Percentiles rank a stretch among this genome's conserved stretches.
Evolutionary conservation across 768 basidiomycete genomes (phyloP).

Genomic region (Antrodiella citrinella): DNA sequence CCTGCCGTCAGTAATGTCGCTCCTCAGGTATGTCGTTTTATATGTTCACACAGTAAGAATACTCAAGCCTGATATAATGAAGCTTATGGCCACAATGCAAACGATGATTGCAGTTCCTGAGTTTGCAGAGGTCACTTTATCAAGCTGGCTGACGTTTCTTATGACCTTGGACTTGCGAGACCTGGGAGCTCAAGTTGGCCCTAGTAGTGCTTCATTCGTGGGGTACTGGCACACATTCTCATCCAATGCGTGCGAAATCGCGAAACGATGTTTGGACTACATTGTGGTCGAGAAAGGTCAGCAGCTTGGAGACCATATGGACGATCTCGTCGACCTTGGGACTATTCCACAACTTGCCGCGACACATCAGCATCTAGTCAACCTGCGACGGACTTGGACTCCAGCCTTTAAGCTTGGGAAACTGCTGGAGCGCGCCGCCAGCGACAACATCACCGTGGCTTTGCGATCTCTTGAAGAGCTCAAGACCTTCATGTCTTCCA

Average conservation of each 20-base stretch:
- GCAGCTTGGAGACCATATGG: constrained; percentile 47
- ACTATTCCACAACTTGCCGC: constrained; percentile 56
- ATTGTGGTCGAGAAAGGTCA: constrained; percentile 57
- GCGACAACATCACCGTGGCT: constrained; percentile 76
- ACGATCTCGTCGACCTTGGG: constrained; percentile 76
- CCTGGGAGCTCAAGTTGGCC: constrained; percentile 75
- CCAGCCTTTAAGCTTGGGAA: constrained; percentile 48
- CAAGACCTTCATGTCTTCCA: constrained; percentile 50
- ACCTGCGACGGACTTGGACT: constrained; percentile 40
- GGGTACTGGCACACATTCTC: constrained; percentile 67
- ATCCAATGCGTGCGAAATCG: constrained; percentile 39
- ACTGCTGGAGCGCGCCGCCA: constrained; percentile 65
- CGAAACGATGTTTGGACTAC: constrained; percentile 55
- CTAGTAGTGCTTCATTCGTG: constrained; percentile 80
- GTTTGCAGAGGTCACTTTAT: constrained; percentile 69
- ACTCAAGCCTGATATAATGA: constrained; percentile 9
- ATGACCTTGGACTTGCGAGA: constrained; percentile 58
- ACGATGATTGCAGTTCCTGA: constrained; percentile 72
- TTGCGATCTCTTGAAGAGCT: constrained; percentile 71
- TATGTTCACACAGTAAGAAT: constrained; percentile 2
- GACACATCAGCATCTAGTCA: constrained; percentile 33
- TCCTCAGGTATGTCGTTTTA: constrained; percentile 68
- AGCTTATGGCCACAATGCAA: constrained; percentile 97
- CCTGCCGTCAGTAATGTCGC: constrained; percentile 66
- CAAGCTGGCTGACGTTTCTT: constrained; percentile 76